These are phyloP conservation scores for Oxytropis ochrocephala DNA, from an alignment of 306 rosid species.

Conservation along the genomic window DNA sequence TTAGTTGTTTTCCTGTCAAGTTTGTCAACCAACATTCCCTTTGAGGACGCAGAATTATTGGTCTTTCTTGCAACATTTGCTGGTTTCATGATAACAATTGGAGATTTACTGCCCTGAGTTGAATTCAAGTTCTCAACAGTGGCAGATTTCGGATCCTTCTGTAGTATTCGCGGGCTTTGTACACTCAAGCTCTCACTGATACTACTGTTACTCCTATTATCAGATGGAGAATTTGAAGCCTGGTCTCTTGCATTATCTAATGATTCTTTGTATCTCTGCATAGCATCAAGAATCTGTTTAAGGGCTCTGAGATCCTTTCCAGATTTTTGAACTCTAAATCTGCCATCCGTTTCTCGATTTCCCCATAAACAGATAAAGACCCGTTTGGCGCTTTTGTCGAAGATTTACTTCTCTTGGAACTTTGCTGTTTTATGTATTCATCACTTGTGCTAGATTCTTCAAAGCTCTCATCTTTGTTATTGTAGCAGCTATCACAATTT, in stretches of 20 bases:
- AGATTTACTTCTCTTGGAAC: constrained; percentile 38
- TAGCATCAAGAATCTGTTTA: constrained; percentile 84
- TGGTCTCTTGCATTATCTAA: constrained; percentile 44
- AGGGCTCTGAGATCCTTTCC: constrained; percentile 96
- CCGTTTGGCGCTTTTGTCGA: constrained; percentile 33
- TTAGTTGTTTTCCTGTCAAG: constrained; percentile 33
- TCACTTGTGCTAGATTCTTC: constrained; percentile 33
- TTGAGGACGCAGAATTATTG: constrained; percentile 26
- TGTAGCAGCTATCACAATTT: constrained; percentile 25
- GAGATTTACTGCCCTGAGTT: constrained; percentile 35
- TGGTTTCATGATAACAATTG: constrained; percentile 59
- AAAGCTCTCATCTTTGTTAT: constrained; percentile 27
- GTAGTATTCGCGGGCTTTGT: constrained; percentile 48
- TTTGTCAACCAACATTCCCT: constrained; percentile 35
- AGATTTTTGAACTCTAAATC: constrained; percentile 76
- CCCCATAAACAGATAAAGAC: constrained; percentile 66
- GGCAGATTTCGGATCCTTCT: constrained; percentile 23
- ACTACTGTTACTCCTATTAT: constrained; percentile 25
- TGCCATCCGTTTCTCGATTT: constrained; percentile 83
- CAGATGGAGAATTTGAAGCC: constrained; percentile 40
- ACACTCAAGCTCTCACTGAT: constrained; percentile 33
- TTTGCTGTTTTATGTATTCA: constrained; percentile 30
- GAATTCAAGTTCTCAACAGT: constrained; percentile 28
- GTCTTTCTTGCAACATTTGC: constrained; percentile 37
- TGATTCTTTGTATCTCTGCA: constrained; percentile 65